Base-by-base conservation (phyloP, 352 stramenopile species). In the Pythium periplocum region DNA sequence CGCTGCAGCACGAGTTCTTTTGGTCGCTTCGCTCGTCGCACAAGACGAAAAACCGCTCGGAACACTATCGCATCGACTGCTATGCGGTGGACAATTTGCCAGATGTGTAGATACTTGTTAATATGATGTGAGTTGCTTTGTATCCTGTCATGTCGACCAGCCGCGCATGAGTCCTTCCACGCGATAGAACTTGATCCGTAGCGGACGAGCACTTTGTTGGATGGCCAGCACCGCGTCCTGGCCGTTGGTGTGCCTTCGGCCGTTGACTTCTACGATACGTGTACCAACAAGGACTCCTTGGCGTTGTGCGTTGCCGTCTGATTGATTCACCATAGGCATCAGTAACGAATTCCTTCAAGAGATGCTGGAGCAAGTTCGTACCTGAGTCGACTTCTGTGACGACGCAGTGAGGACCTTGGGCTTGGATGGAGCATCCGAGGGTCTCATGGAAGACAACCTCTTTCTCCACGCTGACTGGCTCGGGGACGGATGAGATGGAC, bases 111-210 rank as follows among this genome's bases (percentile, higher is more conserved):
- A 26, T 26, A 26, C 17, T 26, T 79, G 39, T 11, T 41, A 9
- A 26, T 48, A 17, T 26, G 17, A 26, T 26, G 17, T 26, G 17
- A 26, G 38, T 42, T 42, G 38, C 38, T 12, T 12, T 42, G 7
- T 42, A 42, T 42, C 38, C 38, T 12, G 7, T 12, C 38, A 42
- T 42, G 46, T 39, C 34, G 53, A 78, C 80, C 80, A 88, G 4
- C 71, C 80, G 46, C 77, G 69, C 78, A 89, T 91, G 12, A 91
- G 67, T 0, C 78, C 78, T 66, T 91, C 78, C n/a, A 91, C 78
- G 10, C 79, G 82, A 61, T 86, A 79, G 45, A 92, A 69, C 31
- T 66, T 86, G 52, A 92, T 68, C 48, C 71, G 57, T 33, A 92
- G 63, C 10, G 82, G 82, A 42, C 82, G 77, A 36, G 65, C 48